These are phyloP conservation scores for Fusarium kyushuense DNA, from an alignment of 2,329 filamentous ascomycete species.

Conservation along the genomic window DNA sequence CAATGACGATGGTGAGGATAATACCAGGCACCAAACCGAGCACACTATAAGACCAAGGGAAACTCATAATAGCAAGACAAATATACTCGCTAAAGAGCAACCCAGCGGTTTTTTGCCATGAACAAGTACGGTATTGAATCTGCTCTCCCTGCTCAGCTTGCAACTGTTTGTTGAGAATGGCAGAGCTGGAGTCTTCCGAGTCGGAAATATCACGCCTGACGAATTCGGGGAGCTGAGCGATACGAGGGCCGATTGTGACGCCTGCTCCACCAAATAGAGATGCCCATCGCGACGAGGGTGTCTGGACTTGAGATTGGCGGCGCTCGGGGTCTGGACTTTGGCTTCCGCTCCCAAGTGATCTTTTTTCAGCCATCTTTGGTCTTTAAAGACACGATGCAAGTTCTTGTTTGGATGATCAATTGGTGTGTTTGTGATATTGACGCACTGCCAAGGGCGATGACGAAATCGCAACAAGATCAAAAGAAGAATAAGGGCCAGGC, in stretches of 20 bases:
- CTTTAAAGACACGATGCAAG: neutral
- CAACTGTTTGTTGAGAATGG: slow-evolving; percentile 74
- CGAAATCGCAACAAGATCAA: slow-evolving; percentile 5
- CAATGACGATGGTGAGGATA: slow-evolving; percentile 84
- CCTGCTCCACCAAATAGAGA: slow-evolving; percentile 55
- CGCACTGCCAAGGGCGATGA: neutral
- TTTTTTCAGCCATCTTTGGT: slow-evolving; percentile 48
- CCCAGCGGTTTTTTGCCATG: slow-evolving; percentile 94
- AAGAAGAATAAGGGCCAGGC: slow-evolving; percentile 12
- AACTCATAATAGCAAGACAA: slow-evolving; percentile 92
- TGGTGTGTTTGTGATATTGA: neutral
- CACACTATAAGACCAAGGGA: slow-evolving; percentile 91
- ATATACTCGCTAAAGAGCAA: slow-evolving; percentile 96
- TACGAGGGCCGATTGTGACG: slow-evolving; percentile 64
- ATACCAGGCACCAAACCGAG: slow-evolving; percentile 87
- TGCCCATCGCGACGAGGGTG: slow-evolving; percentile 48
- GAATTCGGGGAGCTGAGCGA: slow-evolving; percentile 59
- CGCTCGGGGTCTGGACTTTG: slow-evolving; percentile 46
- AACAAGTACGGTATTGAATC: slow-evolving; percentile 93
- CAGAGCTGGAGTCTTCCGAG: slow-evolving; percentile 60
- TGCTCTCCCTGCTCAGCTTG: slow-evolving; percentile 80
- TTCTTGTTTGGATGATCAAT: neutral
- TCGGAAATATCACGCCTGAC: slow-evolving; percentile 54
- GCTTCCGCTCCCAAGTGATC: slow-evolving; percentile 19
- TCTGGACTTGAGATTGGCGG: slow-evolving; percentile 30